Conservation (phyloP, 148 eudicot genomes). For the Chenopodium album region DNA sequence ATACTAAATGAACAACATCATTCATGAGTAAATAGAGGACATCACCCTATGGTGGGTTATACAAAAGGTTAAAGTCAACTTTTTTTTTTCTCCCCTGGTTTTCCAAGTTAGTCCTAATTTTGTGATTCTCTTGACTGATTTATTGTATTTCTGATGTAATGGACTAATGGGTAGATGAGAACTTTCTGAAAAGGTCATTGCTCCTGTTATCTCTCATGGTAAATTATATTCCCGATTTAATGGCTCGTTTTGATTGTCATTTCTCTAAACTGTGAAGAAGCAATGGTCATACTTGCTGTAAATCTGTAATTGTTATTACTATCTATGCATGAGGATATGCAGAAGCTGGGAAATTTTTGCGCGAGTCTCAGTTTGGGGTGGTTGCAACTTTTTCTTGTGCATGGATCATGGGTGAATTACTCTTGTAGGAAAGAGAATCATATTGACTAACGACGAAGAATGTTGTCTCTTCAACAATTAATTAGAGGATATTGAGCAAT, state of each 20-base stretch:
- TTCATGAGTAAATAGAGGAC: constrained; percentile 3
- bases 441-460: background rate
- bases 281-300: background rate
- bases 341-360: background rate
- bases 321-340: background rate
- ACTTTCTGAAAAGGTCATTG: background rate
- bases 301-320: background rate
- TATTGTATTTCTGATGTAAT: background rate
- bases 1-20: background rate
- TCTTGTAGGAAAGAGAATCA: background rate
- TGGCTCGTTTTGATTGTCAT: background rate
- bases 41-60: constrained; percentile 2
- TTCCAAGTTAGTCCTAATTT: background rate
- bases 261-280: background rate
- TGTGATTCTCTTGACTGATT: background rate
- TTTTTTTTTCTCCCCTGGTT: background rate
- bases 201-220: background rate
- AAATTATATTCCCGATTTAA: background rate
- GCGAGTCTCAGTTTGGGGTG: background rate
- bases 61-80: background rate
- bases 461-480: background rate
- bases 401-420: background rate
- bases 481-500: background rate
- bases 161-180: background rate
- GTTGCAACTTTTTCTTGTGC: background rate